Base-by-base conservation (phyloP, 2,329 filamentous ascomycete genomes). In the Nigrospora osmanthi region DNA sequence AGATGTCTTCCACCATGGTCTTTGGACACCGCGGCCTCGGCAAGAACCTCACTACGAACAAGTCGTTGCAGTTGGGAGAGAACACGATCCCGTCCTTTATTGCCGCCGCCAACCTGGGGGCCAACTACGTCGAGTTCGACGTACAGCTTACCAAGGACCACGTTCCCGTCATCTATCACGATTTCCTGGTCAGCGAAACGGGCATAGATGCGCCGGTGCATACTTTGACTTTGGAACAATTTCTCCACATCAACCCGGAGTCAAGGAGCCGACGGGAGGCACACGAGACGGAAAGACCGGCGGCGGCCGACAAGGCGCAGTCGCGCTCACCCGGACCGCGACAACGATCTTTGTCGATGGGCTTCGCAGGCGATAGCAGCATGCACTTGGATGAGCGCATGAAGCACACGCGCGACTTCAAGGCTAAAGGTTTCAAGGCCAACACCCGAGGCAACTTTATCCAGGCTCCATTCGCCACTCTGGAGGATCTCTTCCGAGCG, bases 131-230 rank as follows among this genome's bases (percentile, higher is more conserved):
- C 39, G 80, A 84, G 54, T 83, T 86, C 58, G 93, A 98, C 61
- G 93, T 98, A 1, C 93, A 98, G 62, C 72, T 98, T 35, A 98
- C 93, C n/a, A 98, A 98, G 60, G 93, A 98, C 60, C 89, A 94
- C 57, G 89, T 98, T 2, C 93, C 93, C 0, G 91, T 98, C 52
- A 95, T 98, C 57, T 98, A 98, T 61, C 93, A 98, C 61, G 93
- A 98, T 64, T 98, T 98, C 59, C 74, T 97, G 13, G 93, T 98
- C 62, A 95, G 89, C 60, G 93, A 98, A 67, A 97, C 93, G 0
- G 93, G 94, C 11, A 93, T 96, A 44, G 93, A 98, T 59, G 93
- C 93, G 0, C 93, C 93, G 0, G 91, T 98, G 2, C 93, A 98
- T 61, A 95, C 89, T 0, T 72, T 98, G 51, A 98, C 93, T 0